Evolutionary conservation across 805 yeast species (phyloP), one percentile per base, ranked within the genome.

Genomic region (Lipomyces starkeyi): DNA sequence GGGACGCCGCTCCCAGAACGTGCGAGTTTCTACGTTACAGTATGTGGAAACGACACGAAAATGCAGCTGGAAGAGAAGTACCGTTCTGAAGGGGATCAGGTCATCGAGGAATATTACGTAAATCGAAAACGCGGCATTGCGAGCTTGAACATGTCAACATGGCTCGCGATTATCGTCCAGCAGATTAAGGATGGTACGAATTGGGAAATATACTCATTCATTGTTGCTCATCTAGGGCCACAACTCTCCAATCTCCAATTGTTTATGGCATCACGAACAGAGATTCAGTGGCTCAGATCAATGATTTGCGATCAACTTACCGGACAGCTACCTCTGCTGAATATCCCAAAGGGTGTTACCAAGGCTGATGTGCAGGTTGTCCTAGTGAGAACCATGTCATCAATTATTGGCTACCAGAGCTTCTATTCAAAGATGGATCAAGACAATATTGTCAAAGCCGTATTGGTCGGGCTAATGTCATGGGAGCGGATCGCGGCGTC

Each of bases 401-500:
- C 78, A n/a, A 58, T 78, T 8, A 55, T 78, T n/a, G 90, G 91
- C 0, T 89, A 88, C 71, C 88, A 86, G 67, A 80, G 80, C 22
- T 76, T 80, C 32, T 85, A 88, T 69, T 76, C 85, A 7, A 86
- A 85, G 68, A 78, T 77, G 22, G 91, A 88, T 60, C 87, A 88
- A 68, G 93, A 90, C 74, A 85, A 83, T 66, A 80, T 91, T 29
- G 83, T 91, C 20, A 83, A 83, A 64, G 82, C 92, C 0, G 80
- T 89, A 34, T 80, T 88, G 13, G 78, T 83, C 58, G 91, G 91
- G 0, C 78, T 91, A 63, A 84, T 87, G 0, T 87, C 92, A 0
- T 89, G 93, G 91, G 92, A 91, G 68, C 86, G 86, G 68, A 87
- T 96, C 0, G 91, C 92, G 0, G 85, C 88, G 47, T 92, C 96